Evolutionary conservation across 495 filamentous ascomycete genomes (phyloP), one percentile per base, ranked within the genome.

Genomic region (Aspergillus saccharolyticus): DNA sequence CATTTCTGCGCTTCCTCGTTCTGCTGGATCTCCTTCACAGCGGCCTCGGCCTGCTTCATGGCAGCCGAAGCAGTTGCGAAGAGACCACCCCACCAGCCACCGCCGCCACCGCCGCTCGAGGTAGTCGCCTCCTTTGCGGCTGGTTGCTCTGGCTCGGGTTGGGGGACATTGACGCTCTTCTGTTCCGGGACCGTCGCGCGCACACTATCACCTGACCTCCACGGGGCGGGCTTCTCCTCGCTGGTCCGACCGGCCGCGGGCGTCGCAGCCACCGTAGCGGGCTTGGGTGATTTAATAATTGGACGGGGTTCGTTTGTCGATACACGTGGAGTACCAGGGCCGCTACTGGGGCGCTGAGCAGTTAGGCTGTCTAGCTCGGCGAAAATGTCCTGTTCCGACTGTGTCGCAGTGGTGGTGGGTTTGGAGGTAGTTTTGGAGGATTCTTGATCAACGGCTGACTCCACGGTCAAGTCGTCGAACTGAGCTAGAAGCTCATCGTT

Each of bases 1-100:
- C 94, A 97, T 71, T 88, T 85, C 73, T 91, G 89, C 43, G 92
- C 94, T 69, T 98, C 94, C 72, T 98, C 91, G 57, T 96, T 96
- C 64, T 91, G 88, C 68, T 95, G 90, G 43, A 97, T 91, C 67
- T 96, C 91, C 67, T 96, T 96, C 49, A 96, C 91, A 1, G 91
- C 85, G 16, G 86, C 90, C 70, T 97, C 91, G 28, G 95, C 94
- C 67, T 91, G 89, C 79, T 96, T 96, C 72, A 96, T 89, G 44
- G 93, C 95, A 33, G 91, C 89, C 44, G 64, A 78, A 21, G 83
- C 83, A 0, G 78, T 80, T 22, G 80, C 78, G 62, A 93, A 85
- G 20, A 96, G 63, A 12, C 91, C 85, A 57, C 94, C 93, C 90
- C 91, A 97, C 93, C 94, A 97, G 51, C 91, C 87, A 42, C 89